Conservation (phyloP, 225 moss, liverwort and hornwort genomes). For the Sphagnum contortum region DNA sequence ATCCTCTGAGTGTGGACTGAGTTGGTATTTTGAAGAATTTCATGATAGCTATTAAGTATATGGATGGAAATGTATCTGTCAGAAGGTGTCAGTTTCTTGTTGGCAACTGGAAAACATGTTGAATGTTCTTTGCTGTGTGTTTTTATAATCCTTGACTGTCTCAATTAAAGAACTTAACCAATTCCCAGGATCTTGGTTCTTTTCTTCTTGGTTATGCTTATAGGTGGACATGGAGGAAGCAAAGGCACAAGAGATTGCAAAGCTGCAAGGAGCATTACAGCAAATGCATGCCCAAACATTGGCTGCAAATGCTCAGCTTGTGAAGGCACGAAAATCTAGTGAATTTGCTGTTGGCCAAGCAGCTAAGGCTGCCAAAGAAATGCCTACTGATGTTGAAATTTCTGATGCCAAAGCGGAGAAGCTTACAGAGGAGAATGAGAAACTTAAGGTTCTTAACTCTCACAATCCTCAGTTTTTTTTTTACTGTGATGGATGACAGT, state of each 20-base stretch:
- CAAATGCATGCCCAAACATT: conserved; percentile 61
- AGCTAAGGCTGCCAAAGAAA: conserved; percentile 72
- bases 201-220: not conserved
- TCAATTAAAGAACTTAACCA: not conserved
- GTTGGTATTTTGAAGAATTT: no score
- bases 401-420: conserved; percentile 93
- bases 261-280: conserved; percentile 67
- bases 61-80: no score
- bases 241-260: conserved; percentile 70
- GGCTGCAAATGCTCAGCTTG: conserved; percentile 52
- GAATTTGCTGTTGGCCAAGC: conserved; percentile 80
- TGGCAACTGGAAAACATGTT: no score
- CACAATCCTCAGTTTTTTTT: not conserved
- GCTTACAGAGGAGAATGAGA: conserved; percentile 57
- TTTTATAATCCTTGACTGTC: not conserved
- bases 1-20: no score
- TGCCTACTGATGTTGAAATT: conserved; percentile 60
- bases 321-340: conserved; percentile 66
- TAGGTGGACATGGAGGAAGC: conserved; percentile 93
- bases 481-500: no score
- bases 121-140: not conserved
- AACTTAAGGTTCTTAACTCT: conserved; percentile 45
- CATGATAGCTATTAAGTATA: no score
- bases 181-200: no score
- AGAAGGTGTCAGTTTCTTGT: no score